Percentiles rank a stretch among this genome's conserved stretches.
Evolutionary conservation across 1,139 yeast species (phyloP).

Genomic region (Blastobotrys capitulatus): DNA sequence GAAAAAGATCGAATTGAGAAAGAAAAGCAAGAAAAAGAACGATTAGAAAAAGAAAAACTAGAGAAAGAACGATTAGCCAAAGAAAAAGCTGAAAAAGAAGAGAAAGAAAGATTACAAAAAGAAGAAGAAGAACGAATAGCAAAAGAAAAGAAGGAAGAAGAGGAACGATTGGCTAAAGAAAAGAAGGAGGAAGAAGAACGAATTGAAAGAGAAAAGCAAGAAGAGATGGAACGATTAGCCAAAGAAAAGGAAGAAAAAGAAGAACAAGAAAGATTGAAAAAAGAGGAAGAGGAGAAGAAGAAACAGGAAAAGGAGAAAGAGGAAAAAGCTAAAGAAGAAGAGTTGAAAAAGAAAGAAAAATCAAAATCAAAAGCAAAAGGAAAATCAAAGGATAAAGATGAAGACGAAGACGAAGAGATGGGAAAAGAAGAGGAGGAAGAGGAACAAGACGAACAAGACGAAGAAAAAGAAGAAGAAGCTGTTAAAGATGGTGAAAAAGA

Average conservation of each 20-base stretch:
- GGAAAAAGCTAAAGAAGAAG: background rate
- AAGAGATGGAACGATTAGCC: background rate
- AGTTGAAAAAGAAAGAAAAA: background rate
- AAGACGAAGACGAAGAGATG: constrained; percentile 17
- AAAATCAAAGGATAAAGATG: constrained; percentile 7
- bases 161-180: constrained; percentile 5
- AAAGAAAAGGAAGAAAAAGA: background rate
- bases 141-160: background rate
- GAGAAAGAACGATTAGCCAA: background rate
- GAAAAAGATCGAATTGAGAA: background rate
- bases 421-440: constrained; percentile 2
- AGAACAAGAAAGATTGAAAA: background rate
- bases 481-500: constrained; percentile 1
- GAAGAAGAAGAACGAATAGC: background rate
- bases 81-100: background rate
- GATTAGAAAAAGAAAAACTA: background rate
- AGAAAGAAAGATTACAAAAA: background rate
- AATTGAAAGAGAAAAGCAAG: background rate
- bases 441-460: background rate
- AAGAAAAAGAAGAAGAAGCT: background rate
- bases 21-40: background rate
- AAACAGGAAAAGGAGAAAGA: background rate
- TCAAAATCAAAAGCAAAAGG: background rate
- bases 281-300: background rate
- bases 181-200: background rate